Percentiles rank a stretch among this genome's conserved stretches.
Conservation (phyloP, 306 rosid genomes). For the Hippophae tibetana region DNA sequence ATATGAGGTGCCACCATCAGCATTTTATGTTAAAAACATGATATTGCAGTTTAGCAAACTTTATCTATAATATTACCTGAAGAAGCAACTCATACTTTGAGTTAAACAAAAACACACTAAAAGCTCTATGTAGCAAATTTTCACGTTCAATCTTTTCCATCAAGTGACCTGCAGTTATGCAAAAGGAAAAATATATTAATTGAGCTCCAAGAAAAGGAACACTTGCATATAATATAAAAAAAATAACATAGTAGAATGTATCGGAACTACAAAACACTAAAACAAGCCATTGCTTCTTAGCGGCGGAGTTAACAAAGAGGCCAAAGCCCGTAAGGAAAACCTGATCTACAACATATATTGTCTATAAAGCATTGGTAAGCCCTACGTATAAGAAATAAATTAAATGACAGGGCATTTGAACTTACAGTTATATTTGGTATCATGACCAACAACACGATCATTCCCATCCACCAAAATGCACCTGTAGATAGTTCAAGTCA, state of each 20-base stretch:
- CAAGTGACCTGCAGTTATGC: slow-evolving; percentile 63
- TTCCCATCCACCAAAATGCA: slow-evolving; percentile 97
- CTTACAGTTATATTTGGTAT: slow-evolving; percentile 92
- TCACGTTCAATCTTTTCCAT: slow-evolving; percentile 89
- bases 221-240: not conserved
- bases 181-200: slow-evolving; percentile 14
- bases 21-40: not conserved
- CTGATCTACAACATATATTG: not conserved
- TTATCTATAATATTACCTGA: slow-evolving; percentile 49
- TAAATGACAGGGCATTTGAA: not conserved
- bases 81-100: slow-evolving; percentile 86
- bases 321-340: not conserved
- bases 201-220: slow-evolving; percentile 2
- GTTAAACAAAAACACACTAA: slow-evolving; percentile 93
- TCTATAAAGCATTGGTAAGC: not conserved
- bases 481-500: slow-evolving; percentile 36
- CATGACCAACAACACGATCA: slow-evolving; percentile 88
- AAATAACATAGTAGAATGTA: not conserved
- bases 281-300: not conserved
- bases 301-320: not conserved
- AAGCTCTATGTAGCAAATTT: slow-evolving; percentile 85
- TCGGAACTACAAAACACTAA: not conserved
- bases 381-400: not conserved
- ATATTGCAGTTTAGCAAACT: slow-evolving; percentile 4
- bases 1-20: too few relatives aligned